These are phyloP conservation scores for Papilionanthe hybrid DNA, from an alignment of 116 monocot species.

Conservation along the genomic window DNA sequence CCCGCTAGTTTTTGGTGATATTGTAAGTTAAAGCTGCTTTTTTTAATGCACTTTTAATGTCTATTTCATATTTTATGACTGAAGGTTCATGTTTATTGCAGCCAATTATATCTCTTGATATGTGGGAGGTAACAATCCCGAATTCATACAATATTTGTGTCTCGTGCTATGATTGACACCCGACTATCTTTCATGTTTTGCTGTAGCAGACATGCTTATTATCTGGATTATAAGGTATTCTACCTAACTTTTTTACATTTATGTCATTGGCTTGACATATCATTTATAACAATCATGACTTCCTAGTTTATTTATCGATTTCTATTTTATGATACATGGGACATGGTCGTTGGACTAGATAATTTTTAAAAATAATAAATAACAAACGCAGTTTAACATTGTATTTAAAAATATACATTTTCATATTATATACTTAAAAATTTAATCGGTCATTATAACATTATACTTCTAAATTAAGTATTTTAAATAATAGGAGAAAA, in stretches of 20 bases:
- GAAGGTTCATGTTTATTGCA: conserved; percentile 25
- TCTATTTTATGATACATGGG: background rate
- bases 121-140: conserved; percentile 85
- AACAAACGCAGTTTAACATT: no score
- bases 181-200: conserved; percentile 10
- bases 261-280: background rate
- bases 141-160: background rate
- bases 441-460: no score
- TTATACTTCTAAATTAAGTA: no score
- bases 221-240: conserved; percentile 83
- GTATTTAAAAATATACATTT: no score
- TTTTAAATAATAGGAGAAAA: no score
- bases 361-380: no score
- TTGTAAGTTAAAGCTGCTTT: conserved; percentile 48
- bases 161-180: background rate
- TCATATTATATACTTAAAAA: no score
- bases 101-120: conserved; percentile 79
- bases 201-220: conserved; percentile 82
- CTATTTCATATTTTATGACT: background rate
- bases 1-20: conserved; percentile 78
- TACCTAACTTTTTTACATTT: background rate
- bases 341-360: no score
- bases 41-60: background rate
- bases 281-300: background rate
- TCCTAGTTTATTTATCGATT: background rate